These are phyloP conservation scores for Cercophora samala DNA, from an alignment of 495 filamentous ascomycete genomes.

Conservation along the genomic window DNA sequence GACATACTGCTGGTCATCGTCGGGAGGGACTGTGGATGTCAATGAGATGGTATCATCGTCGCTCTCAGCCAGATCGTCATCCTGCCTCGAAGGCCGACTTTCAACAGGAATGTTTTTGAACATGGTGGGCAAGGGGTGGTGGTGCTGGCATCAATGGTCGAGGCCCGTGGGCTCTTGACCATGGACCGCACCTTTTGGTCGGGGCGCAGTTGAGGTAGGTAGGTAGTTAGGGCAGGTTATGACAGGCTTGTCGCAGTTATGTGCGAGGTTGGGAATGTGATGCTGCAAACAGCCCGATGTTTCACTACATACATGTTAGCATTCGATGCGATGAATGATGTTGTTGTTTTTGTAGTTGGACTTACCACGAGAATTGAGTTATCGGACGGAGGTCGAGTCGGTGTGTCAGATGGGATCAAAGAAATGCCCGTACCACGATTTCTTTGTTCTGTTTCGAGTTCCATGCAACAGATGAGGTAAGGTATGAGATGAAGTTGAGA, in stretches of 20 bases:
- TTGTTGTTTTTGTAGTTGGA: neutral
- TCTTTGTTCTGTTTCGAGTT: neutral
- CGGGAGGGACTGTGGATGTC: constrained; percentile 51
- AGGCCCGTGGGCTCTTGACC: neutral
- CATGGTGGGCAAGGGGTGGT: constrained; percentile 6
- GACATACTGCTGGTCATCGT: constrained; percentile 41
- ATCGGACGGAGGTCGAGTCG: neutral
- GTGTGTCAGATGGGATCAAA: neutral
- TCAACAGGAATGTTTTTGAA: neutral
- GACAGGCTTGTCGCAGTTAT: neutral
- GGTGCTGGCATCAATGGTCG: neutral
- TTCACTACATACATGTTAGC: neutral
- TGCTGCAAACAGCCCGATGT: too few relatives aligned
- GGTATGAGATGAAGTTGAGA: neutral
- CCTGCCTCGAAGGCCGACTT: neutral
- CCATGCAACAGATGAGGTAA: neutral
- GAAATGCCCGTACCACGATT: too few relatives aligned
- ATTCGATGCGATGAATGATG: neutral
- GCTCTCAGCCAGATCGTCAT: constrained; percentile 17
- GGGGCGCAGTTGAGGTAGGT: too few relatives aligned
- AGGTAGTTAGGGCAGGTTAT: neutral
- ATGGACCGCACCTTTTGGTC: neutral
- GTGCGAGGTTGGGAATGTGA: neutral
- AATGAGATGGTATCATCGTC: constrained; percentile 61
- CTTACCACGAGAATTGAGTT: neutral